A percentile compares a stretch with the other conserved stretches of the same genome.
phyloP scores from a whole-genome alignment of 345 rosid species.

The Heritiera fomes region DNA sequence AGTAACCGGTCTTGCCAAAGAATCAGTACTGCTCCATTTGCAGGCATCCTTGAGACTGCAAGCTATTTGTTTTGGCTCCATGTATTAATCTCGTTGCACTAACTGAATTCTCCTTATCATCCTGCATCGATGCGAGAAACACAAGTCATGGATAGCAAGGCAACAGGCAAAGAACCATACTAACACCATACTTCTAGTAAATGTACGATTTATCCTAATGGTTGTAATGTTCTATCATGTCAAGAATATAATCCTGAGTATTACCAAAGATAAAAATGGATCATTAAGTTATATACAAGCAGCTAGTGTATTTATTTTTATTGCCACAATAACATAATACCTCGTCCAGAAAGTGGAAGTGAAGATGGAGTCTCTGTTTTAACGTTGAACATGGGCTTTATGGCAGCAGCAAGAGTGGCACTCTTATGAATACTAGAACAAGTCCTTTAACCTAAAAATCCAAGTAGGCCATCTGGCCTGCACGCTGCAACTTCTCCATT shows the following conservation, averaged over 20 bases:
- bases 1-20: slow-evolving; percentile 61
- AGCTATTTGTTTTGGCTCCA: slow-evolving; percentile 47
- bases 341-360: slow-evolving; percentile 43
- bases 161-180: background rate
- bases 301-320: background rate
- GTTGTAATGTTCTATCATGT: background rate
- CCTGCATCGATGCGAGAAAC: slow-evolving; percentile 40
- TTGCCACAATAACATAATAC: slow-evolving; percentile 35
- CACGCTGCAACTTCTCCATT: slow-evolving; percentile 21
- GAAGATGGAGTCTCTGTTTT: slow-evolving; percentile 41
- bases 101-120: slow-evolving; percentile 39
- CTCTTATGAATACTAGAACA: slow-evolving; percentile 17
- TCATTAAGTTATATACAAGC: background rate
- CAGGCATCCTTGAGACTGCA: slow-evolving; percentile 64
- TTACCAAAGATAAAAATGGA: background rate
- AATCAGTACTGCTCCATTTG: slow-evolving; percentile 71
- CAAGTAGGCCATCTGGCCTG: background rate
- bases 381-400: slow-evolving; percentile 53
- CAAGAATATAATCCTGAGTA: background rate
- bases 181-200: too few relatives aligned
- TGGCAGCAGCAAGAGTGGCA: slow-evolving; percentile 25
- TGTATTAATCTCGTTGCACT: slow-evolving; percentile 59
- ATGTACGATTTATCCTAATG: too few relatives aligned
- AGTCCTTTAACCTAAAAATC: slow-evolving; percentile 24
- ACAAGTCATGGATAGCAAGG: background rate